Conservation (phyloP, 2,329 filamentous ascomycete genomes). For the Juglanconis oblonga region DNA sequence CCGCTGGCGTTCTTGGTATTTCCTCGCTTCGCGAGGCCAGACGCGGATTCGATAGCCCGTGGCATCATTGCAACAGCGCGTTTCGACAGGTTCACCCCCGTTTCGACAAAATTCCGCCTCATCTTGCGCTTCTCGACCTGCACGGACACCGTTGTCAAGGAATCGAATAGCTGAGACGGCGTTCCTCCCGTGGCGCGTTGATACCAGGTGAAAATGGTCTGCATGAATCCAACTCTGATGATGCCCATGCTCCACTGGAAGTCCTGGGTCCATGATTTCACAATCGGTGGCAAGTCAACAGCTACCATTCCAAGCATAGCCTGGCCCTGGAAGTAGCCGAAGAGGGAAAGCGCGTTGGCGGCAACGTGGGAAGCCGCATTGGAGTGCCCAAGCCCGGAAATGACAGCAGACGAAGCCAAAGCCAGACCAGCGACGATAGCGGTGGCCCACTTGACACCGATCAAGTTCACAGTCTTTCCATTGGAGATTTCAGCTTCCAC, state of each 20-base stretch:
- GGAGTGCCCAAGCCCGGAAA: conserved; percentile 85
- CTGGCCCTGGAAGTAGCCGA: conserved; percentile 91
- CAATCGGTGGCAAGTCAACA: conserved; percentile 80
- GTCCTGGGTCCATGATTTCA: conserved; percentile 91
- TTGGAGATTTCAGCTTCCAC: conserved; percentile 87
- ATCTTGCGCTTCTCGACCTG: conserved; percentile 66
- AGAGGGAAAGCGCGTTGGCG: conserved; percentile 89
- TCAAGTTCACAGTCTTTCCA: conserved; percentile 84
- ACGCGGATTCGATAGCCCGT: conserved; percentile 32
- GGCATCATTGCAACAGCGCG: conserved; percentile 54
- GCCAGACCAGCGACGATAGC: conserved; percentile 84
- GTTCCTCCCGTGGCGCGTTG: conserved; percentile 88
- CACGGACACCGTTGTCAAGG: conserved; percentile 73
- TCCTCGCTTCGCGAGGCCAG: conserved; percentile 48
- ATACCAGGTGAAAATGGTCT: conserved; percentile 91
- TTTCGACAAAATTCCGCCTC: conserved; percentile 25
- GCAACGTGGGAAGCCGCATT: conserved; percentile 95
- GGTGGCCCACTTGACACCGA: conserved; percentile 85
- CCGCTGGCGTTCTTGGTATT: conserved; percentile 54
- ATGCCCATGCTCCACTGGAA: conserved; percentile 99
- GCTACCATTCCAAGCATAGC: conserved; percentile 85
- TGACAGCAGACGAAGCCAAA: conserved; percentile 79
- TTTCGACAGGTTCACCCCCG: conserved; percentile 45
- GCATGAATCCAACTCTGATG: conserved; percentile 82
- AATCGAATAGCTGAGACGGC: conserved; percentile 74